These are phyloP conservation scores for Candida silvatica DNA, from an alignment of 805 yeast genomes.

Conservation along the genomic window DNA sequence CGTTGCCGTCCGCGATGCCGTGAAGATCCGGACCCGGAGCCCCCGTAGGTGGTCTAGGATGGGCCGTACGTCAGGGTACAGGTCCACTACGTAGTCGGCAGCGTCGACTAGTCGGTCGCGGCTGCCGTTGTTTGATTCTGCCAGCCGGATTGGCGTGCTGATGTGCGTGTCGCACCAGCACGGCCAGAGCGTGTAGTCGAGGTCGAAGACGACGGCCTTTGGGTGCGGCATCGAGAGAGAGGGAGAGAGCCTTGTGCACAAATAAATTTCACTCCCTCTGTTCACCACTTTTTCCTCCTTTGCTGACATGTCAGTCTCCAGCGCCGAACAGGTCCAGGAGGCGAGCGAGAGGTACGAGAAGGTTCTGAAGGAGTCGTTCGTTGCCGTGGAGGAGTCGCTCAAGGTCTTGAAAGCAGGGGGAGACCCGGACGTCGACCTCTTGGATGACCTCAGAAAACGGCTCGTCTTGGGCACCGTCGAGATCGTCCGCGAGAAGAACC, in stretches of 20 bases:
- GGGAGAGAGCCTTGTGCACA: too few relatives aligned
- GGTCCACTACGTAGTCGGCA: conserved; percentile 43
- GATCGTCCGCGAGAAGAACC: conserved; percentile 12
- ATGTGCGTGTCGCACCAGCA: conserved; percentile 80
- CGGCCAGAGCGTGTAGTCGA: conserved; percentile 74
- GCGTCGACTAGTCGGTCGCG: conserved; percentile 34
- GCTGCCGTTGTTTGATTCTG: conserved; percentile 13
- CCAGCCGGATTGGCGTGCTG: conserved; percentile 34
- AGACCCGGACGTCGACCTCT: conserved; percentile 3
- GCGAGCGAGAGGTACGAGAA: neutral
- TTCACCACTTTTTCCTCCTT: too few relatives aligned
- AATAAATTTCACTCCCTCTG: too few relatives aligned
- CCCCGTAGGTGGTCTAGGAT: conserved; percentile 46
- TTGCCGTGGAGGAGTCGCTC: conserved; percentile 11
- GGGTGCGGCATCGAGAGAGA: conserved; percentile 26
- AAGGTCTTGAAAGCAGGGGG: conserved; percentile 7
- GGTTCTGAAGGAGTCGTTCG: conserved; percentile 2
- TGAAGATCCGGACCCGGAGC: conserved; percentile 42
- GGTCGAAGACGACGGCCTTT: conserved; percentile 58
- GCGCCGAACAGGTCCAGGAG: too few relatives aligned
- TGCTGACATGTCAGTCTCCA: too few relatives aligned
- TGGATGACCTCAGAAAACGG: conserved; percentile 11
- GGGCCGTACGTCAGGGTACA: conserved; percentile 61
- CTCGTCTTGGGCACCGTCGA: conserved; percentile 14
- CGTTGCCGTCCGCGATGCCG: conserved; percentile 74